phyloP scores from a whole-genome alignment of 495 filamentous ascomycete genomes.

The Baudoinia panamericana region DNA sequence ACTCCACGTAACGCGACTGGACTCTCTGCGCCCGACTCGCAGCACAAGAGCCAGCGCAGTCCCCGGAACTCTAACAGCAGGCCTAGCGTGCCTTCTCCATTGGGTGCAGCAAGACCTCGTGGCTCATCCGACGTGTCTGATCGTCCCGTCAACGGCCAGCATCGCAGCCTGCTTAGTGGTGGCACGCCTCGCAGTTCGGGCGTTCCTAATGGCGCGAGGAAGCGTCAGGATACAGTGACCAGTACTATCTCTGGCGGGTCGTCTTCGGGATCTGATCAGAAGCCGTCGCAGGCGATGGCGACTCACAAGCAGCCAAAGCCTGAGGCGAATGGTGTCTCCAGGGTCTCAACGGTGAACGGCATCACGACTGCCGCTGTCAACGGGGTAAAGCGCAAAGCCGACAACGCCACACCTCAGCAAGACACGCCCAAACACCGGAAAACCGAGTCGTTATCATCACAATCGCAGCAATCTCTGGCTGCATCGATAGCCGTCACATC shows the following conservation, averaged over 20 bases:
- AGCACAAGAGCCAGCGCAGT: constrained; percentile 15
- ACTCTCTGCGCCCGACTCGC: constrained; percentile 15
- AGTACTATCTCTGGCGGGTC: constrained; percentile 5
- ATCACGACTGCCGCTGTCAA: constrained; percentile 10
- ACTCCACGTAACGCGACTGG: constrained; percentile 13
- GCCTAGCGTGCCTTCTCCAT: constrained; percentile 20
- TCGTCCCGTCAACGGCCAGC: constrained; percentile 6
- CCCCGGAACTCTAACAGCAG: constrained; percentile 16
- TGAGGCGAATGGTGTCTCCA: constrained; percentile 3
- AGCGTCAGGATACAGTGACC: constrained; percentile 14
- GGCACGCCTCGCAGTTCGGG: constrained; percentile 15
- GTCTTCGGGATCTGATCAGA: constrained; percentile 2
- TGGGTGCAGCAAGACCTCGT: constrained; percentile 19
- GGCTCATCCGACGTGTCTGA: constrained; percentile 20
- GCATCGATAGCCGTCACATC: background rate
- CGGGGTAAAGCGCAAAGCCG: constrained; percentile 26
- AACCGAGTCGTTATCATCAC: constrained; percentile 11
- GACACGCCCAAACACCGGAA: constrained; percentile 19
- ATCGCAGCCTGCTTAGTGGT: constrained; percentile 2
- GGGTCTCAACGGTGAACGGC: constrained; percentile 18
- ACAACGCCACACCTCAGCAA: constrained; percentile 13
- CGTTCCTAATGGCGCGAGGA: constrained; percentile 7
- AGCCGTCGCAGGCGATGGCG: background rate
- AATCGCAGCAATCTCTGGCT: constrained; percentile 1
- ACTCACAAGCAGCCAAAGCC: constrained; percentile 3